phyloP scores from a whole-genome alignment of 257 asterid species.

The Asclepias syriaca region DNA sequence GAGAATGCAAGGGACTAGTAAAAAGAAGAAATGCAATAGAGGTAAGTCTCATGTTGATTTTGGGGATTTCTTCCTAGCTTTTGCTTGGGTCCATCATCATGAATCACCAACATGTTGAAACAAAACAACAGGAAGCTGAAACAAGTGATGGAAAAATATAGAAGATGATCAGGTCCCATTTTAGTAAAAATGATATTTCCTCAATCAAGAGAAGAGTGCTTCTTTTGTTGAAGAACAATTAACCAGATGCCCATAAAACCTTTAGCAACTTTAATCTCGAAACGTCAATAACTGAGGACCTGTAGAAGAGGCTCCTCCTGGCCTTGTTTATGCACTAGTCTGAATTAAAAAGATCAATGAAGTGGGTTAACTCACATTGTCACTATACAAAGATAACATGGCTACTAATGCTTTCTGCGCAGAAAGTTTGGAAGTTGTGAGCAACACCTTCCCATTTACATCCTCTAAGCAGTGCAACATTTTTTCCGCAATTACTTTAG shows the following conservation, averaged over 20 bases:
- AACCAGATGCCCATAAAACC: not conserved
- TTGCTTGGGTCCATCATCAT: not conserved
- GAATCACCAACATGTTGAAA: not conserved
- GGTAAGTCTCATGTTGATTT: not conserved
- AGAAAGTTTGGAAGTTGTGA: slow-evolving; percentile 57
- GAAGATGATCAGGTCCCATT: not conserved
- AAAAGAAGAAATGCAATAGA: not conserved
- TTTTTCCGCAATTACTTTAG: slow-evolving; percentile 60
- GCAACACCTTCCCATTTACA: slow-evolving; percentile 49
- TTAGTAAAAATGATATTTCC: not conserved
- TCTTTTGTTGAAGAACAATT: not conserved
- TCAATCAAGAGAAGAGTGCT: not conserved
- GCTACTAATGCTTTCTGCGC: slow-evolving; percentile 68
- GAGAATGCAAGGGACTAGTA: not conserved
- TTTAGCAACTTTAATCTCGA: not conserved
- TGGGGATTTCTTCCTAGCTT: not conserved
- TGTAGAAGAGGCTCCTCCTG: not conserved
- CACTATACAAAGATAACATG: slow-evolving; percentile 45
- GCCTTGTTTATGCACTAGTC: not conserved
- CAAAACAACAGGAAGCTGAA: not conserved
- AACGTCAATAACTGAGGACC: not conserved
- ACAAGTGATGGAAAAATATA: not conserved
- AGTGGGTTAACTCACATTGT: slow-evolving; percentile 20
- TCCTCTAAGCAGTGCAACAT: slow-evolving; percentile 60
- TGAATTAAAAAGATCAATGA: not conserved